These are phyloP conservation scores for Haplosporangium sp. DNA, from an alignment of 371 early-diverging fungal genomes.

Conservation along the genomic window DNA sequence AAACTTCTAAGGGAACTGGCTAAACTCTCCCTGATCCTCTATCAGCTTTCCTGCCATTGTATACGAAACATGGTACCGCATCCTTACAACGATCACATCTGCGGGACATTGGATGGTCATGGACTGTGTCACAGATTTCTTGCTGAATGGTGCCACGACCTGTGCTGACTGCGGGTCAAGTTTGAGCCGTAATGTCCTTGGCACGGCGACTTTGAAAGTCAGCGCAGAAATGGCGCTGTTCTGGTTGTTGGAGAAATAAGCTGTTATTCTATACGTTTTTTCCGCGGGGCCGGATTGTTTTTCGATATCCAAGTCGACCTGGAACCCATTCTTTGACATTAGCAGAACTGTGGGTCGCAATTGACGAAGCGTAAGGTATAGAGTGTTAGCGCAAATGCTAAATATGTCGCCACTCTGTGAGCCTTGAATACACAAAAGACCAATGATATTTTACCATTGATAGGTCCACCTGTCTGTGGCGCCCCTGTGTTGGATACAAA, in stretches of 20 bases:
- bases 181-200: slow-evolving; percentile 71
- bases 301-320: slow-evolving; percentile 59
- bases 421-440: too few species aligned
- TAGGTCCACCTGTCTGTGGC: slow-evolving; percentile 2
- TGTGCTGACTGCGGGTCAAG: slow-evolving; percentile 72
- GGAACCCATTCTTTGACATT: slow-evolving; percentile 73
- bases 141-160: slow-evolving; percentile 68
- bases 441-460: slow-evolving; percentile 6
- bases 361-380: not conserved
- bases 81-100: slow-evolving; percentile 60
- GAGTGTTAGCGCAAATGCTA: not conserved
- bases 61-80: slow-evolving; percentile 78
- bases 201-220: slow-evolving; percentile 61
- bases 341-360: slow-evolving; percentile 55
- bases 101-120: slow-evolving; percentile 64
- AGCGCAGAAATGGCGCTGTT: slow-evolving; percentile 63
- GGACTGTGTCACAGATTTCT: slow-evolving; percentile 64
- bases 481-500: slow-evolving; percentile 45
- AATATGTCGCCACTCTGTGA: too few species aligned
- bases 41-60: slow-evolving; percentile 69
- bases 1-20: slow-evolving; percentile 27
- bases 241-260: slow-evolving; percentile 64
- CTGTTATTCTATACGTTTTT: slow-evolving; percentile 49
- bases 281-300: slow-evolving; percentile 11
- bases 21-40: slow-evolving; percentile 76